phyloP scores from a whole-genome alignment of 108 stramenopile genomes.

The Cylindrotheca closterium region DNA sequence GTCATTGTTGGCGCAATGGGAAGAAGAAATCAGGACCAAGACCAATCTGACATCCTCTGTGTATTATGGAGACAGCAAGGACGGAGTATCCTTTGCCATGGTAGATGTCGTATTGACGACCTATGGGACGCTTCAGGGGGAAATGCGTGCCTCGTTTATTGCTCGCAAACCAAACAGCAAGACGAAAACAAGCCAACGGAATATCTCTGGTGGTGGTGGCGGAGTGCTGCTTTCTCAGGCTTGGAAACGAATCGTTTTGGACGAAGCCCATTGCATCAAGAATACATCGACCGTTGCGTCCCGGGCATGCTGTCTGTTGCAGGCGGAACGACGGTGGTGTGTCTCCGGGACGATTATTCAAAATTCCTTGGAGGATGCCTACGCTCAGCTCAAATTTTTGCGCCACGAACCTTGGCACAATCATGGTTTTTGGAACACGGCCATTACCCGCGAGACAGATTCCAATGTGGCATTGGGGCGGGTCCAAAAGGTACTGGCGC shows the following conservation, averaged over 20 bases:
- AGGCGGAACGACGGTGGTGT: slow-evolving; percentile 72
- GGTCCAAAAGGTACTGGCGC: slow-evolving; percentile 63
- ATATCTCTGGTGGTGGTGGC: not conserved
- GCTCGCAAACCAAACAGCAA: not conserved
- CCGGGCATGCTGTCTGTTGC: slow-evolving; percentile 64
- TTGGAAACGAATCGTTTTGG: slow-evolving; percentile 78
- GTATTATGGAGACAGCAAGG: slow-evolving; percentile 56
- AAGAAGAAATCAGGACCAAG: slow-evolving; percentile 78
- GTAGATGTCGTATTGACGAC: slow-evolving; percentile 86
- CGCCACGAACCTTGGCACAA: slow-evolving; percentile 85
- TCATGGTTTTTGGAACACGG: slow-evolving; percentile 66
- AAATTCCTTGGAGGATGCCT: slow-evolving; percentile 80
- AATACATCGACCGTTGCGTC: slow-evolving; percentile 70
- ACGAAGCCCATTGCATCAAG: slow-evolving; percentile 81
- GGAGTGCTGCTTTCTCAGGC: slow-evolving; percentile 23
- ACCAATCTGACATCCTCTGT: slow-evolving; percentile 58
- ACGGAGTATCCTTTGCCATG: slow-evolving; percentile 31
- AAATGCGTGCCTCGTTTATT: slow-evolving; percentile 11
- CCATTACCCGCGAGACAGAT: slow-evolving; percentile 37
- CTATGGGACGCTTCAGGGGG: slow-evolving; percentile 42
- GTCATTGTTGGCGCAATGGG: slow-evolving; percentile 81
- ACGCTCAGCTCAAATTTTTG: slow-evolving; percentile 73
- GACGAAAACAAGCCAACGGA: not conserved
- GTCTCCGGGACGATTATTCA: slow-evolving; percentile 87
- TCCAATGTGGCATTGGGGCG: slow-evolving; percentile 55